A percentile compares a stretch with the other conserved stretches of the same genome.
phyloP scores from a whole-genome alignment of 2,329 filamentous ascomycete genomes.

The Fusarium citri region DNA sequence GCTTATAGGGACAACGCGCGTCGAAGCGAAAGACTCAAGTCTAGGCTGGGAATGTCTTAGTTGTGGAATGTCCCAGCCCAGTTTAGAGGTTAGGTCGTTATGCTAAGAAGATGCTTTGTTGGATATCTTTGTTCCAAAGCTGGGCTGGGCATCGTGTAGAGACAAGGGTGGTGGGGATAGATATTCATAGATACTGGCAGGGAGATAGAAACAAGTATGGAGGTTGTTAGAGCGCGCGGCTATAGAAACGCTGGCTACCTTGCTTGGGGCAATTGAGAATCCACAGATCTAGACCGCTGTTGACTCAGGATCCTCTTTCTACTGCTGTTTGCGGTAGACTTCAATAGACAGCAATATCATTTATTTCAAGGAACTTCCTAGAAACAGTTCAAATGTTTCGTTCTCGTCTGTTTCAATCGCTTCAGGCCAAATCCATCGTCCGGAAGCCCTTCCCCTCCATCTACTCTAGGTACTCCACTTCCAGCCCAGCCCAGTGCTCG shows the following conservation, averaged over 20 bases:
- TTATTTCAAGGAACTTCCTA: not conserved
- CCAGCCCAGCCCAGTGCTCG: not conserved
- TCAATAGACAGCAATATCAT: conserved; percentile 1
- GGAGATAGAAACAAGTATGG: not conserved
- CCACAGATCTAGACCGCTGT: not conserved
- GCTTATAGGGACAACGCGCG: conserved; percentile 31
- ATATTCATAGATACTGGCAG: not conserved
- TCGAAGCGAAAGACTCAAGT: conserved; percentile 7
- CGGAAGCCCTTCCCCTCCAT: conserved; percentile 18
- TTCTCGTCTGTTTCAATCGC: conserved; percentile 18
- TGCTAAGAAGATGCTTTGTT: conserved; percentile 15
- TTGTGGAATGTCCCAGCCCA: conserved; percentile 30
- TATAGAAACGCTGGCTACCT: conserved; percentile 20
- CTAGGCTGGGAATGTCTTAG: conserved; percentile 21
- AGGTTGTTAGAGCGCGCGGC: conserved; percentile 18
- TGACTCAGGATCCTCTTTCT: not conserved
- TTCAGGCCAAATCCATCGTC: conserved; percentile 1
- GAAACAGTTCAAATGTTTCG: conserved; percentile 3
- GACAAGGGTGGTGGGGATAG: not conserved
- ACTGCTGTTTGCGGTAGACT: not conserved
- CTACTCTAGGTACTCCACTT: not conserved
- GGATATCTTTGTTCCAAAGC: conserved; percentile 14
- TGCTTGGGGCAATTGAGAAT: not conserved
- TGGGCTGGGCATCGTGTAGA: conserved; percentile 1
- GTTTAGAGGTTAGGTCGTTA: not conserved